Conservation (phyloP, 306 rosid species). For the Dalbergia oliveri region DNA sequence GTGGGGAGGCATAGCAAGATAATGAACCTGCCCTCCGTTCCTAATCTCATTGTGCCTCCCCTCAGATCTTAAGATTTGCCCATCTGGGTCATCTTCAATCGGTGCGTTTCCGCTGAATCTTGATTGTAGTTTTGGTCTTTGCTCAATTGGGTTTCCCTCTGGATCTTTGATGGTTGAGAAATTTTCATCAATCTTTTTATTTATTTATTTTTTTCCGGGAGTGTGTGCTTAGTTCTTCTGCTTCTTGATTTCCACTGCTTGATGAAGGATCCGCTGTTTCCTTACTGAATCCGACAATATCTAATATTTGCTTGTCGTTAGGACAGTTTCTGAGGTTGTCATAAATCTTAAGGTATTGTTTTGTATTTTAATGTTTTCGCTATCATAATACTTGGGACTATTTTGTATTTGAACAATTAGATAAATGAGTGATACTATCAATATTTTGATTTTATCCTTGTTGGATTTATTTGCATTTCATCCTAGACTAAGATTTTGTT, state of each 20-base stretch:
- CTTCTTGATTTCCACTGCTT: slow-evolving; percentile 64
- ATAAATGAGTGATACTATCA: slow-evolving; percentile 49
- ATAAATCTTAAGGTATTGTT: slow-evolving; percentile 57
- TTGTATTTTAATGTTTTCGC: slow-evolving; percentile 41
- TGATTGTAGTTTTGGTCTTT: slow-evolving; percentile 69
- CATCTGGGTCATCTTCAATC: slow-evolving; percentile 76
- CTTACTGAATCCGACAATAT: slow-evolving; percentile 67
- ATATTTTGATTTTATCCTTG: slow-evolving; percentile 44
- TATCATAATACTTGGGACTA: slow-evolving; percentile 23
- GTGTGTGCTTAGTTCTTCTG: slow-evolving; percentile 51
- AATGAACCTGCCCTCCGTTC: slow-evolving; percentile 79
- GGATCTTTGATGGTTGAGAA: slow-evolving; percentile 66
- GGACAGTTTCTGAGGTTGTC: slow-evolving; percentile 58
- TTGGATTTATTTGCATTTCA: slow-evolving; percentile 45
- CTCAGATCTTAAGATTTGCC: slow-evolving; percentile 89
- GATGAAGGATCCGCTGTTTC: slow-evolving; percentile 79
- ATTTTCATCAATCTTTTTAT: slow-evolving; percentile 45
- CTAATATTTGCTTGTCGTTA: slow-evolving; percentile 58
- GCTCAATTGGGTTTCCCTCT: slow-evolving; percentile 49
- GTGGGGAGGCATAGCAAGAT: slow-evolving; percentile 77
- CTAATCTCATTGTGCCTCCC: slow-evolving; percentile 83
- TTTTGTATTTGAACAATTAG: slow-evolving; percentile 39
- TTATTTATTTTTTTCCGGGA: slow-evolving; percentile 59
- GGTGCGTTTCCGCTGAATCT: slow-evolving; percentile 70
- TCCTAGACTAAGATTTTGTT: slow-evolving; percentile 43